A percentile compares a stretch with the other conserved stretches of the same genome.
phyloP scores from a whole-genome alignment of 371 early-diverging fungal genomes.

The Entomophthora muscae region DNA sequence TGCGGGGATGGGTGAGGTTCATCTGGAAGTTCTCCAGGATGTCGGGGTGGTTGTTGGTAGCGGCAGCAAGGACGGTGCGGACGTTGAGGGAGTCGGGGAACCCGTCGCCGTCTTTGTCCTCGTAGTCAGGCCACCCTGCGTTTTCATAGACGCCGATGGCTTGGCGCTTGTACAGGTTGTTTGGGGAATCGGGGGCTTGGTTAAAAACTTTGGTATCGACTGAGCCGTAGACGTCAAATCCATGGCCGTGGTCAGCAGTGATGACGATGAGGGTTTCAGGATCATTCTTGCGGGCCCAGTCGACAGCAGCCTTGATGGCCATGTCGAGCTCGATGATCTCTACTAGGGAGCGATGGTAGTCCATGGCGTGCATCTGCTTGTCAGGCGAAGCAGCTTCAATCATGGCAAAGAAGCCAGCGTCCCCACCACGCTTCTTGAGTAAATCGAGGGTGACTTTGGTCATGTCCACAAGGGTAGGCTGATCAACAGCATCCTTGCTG shows the following conservation, averaged over 20 bases:
- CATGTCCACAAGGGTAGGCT: constrained; percentile 52
- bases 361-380: constrained; percentile 47
- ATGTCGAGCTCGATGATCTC: constrained; percentile 55
- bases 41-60: constrained; percentile 36
- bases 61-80: constrained; percentile 35
- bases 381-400: constrained; percentile 59
- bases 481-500: constrained; percentile 30
- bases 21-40: constrained; percentile 39
- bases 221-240: constrained; percentile 51
- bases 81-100: constrained; percentile 44
- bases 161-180: constrained; percentile 26
- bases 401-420: constrained; percentile 55
- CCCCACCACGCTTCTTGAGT: constrained; percentile 39
- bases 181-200: constrained; percentile 11
- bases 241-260: constrained; percentile 57
- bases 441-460: constrained; percentile 38
- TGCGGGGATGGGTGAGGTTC: constrained; percentile 19
- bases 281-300: constrained; percentile 33
- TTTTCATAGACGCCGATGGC: constrained; percentile 43
- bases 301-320: constrained; percentile 36
- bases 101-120: constrained; percentile 40
- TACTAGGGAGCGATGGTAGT: constrained; percentile 48
- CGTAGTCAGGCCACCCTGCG: constrained; percentile 47
- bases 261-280: constrained; percentile 46
- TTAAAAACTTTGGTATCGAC: constrained; percentile 31